Evolutionary conservation across 208 protist genomes (phyloP).

Genomic region (Lotmaria passim): DNA sequence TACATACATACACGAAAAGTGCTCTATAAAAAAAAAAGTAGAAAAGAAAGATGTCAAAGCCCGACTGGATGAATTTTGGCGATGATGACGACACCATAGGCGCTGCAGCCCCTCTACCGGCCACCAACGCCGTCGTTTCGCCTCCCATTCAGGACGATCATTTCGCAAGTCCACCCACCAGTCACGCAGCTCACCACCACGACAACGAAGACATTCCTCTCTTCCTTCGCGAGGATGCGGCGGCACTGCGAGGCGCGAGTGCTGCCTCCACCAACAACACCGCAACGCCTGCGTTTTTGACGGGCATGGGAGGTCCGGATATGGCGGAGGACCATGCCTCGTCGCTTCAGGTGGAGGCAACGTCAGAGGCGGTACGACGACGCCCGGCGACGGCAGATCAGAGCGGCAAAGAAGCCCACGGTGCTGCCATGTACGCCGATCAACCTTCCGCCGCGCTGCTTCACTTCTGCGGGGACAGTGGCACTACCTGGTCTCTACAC

Average conservation of each 20-base stretch:
- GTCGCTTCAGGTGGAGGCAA: neutral
- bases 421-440: conserved; percentile 23
- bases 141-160: neutral
- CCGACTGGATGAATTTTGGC: conserved; percentile 48
- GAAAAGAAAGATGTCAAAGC: conserved; percentile 22
- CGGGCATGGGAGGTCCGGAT: neutral
- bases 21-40: neutral
- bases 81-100: conserved; percentile 11
- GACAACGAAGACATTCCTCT: conserved; percentile 13
- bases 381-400: neutral
- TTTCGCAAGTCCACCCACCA: too few relatives aligned
- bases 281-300: conserved; percentile 18
- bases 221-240: conserved; percentile 28
- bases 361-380: neutral
- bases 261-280: neutral
- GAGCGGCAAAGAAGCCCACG: neutral
- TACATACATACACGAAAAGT: neutral
- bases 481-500: conserved; percentile 38
- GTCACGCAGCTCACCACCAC: neutral
- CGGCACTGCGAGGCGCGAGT: neutral
- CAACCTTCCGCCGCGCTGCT: conserved; percentile 33
- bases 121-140: conserved; percentile 1
- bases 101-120: neutral
- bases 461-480: conserved; percentile 37
- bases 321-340: neutral